Percentiles rank a stretch among this genome's conserved stretches.
phyloP scores from a whole-genome alignment of 306 rosid species.

The Prunus campanulata region DNA sequence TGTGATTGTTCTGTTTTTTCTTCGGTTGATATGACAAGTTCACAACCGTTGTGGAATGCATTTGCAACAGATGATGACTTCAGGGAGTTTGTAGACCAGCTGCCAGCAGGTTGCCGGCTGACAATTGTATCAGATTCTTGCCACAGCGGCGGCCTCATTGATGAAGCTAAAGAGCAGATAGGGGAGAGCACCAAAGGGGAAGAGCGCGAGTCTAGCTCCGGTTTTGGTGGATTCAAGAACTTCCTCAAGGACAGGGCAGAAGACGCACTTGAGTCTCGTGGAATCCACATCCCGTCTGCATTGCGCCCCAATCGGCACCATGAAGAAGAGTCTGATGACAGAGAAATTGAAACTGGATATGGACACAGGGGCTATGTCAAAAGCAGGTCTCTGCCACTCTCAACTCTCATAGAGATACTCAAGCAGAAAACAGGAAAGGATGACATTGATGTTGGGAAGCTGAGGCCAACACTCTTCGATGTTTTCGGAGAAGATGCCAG shows the following conservation, averaged over 20 bases:
- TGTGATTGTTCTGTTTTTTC: neutral
- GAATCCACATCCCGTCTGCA: slow-evolving; percentile 61
- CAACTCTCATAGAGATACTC: slow-evolving; percentile 80
- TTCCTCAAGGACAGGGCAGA: slow-evolving; percentile 54
- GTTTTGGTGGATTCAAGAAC: slow-evolving; percentile 50
- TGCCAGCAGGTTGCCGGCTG: slow-evolving; percentile 54
- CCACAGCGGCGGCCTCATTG: slow-evolving; percentile 84
- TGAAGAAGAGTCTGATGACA: slow-evolving; percentile 33
- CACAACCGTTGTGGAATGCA: neutral
- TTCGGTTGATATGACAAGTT: neutral
- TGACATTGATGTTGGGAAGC: slow-evolving; percentile 82
- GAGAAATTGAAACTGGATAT: slow-evolving; percentile 44
- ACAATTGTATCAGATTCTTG: slow-evolving; percentile 83
- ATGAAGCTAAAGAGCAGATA: slow-evolving; percentile 63
- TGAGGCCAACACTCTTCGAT: slow-evolving; percentile 76
- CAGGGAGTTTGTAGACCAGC: slow-evolving; percentile 50
- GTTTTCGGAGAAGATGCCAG: slow-evolving; percentile 69
- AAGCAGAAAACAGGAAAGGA: slow-evolving; percentile 91
- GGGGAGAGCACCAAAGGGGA: slow-evolving; percentile 58
- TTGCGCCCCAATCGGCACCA: slow-evolving; percentile 30
- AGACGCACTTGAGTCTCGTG: slow-evolving; percentile 65
- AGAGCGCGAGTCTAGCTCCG: slow-evolving; percentile 13
- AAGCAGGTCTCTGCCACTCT: slow-evolving; percentile 60
- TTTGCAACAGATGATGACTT: slow-evolving; percentile 70
- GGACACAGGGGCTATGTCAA: slow-evolving; percentile 47